Evolutionary conservation across 495 filamentous ascomycete genomes (phyloP).

Genomic region (Aspergillus incahuasiensis): DNA sequence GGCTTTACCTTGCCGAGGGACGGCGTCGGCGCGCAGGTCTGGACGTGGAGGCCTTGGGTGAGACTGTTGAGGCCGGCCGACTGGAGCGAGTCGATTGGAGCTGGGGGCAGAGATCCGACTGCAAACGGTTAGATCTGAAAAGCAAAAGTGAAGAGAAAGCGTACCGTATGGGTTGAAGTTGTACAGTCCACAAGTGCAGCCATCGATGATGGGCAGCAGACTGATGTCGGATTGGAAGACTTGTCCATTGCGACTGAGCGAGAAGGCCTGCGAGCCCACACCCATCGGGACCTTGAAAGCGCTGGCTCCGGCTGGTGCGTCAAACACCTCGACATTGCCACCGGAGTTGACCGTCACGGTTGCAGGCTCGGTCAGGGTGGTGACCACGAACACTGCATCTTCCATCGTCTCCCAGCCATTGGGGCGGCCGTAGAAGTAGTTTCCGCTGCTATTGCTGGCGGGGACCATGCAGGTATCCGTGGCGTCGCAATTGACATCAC

Average conservation of each 20-base stretch:
- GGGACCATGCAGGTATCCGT: slow-evolving; percentile 48
- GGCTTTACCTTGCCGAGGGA: slow-evolving; percentile 29
- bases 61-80: slow-evolving; percentile 39
- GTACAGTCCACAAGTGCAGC: slow-evolving; percentile 55
- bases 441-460: slow-evolving; percentile 41
- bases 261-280: slow-evolving; percentile 49
- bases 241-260: slow-evolving; percentile 38
- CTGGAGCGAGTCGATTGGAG: slow-evolving; percentile 35
- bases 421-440: slow-evolving; percentile 55
- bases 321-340: slow-evolving; percentile 36
- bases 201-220: slow-evolving; percentile 44
- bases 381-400: slow-evolving; percentile 54
- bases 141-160: not conserved
- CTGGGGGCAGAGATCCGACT: slow-evolving; percentile 45
- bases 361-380: slow-evolving; percentile 45
- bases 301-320: slow-evolving; percentile 49
- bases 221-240: slow-evolving; percentile 48
- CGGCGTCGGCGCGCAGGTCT: slow-evolving; percentile 41
- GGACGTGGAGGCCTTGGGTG: slow-evolving; percentile 40
- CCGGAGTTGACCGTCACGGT: slow-evolving; percentile 47
- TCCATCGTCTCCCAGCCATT: slow-evolving; percentile 49
- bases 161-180: slow-evolving; percentile 58
- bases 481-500: slow-evolving; percentile 43
- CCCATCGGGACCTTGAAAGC: slow-evolving; percentile 51
- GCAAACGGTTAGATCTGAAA: not conserved